These are phyloP conservation scores for Ehretia macrophylla DNA, from an alignment of 257 asterid species.

Conservation along the genomic window DNA sequence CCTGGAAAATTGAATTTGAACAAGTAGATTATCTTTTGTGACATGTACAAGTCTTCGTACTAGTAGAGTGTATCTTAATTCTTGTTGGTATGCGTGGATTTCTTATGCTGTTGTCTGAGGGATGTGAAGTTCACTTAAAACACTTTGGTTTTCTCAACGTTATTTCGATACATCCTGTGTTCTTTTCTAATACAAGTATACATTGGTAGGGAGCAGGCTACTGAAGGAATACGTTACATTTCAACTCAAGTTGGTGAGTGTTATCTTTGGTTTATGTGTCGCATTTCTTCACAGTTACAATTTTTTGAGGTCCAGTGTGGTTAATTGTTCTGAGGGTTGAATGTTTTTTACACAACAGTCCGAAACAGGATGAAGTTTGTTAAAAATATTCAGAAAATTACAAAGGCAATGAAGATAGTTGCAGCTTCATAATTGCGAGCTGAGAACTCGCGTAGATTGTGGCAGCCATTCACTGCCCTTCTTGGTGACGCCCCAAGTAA, in stretches of 20 bases:
- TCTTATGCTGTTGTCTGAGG: neutral
- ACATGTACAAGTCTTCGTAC: no score
- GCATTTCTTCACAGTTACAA: neutral
- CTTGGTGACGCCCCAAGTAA: conserved; percentile 94
- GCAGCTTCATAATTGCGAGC: conserved; percentile 96
- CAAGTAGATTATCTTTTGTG: no score
- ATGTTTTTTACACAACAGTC: conserved; percentile 38
- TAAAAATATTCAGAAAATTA: conserved; percentile 84
- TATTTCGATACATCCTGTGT: neutral
- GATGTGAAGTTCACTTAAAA: neutral
- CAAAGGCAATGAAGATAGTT: conserved; percentile 99
- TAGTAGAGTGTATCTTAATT: no score
- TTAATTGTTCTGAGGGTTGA: conserved; percentile 7
- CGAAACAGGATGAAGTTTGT: conserved; percentile 98
- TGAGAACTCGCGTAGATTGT: no score
- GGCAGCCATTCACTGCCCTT: conserved; percentile 96
- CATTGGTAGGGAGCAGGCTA: conserved; percentile 57
- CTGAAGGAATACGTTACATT: conserved; percentile 61
- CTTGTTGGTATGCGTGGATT: no score
- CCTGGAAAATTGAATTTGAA: no score
- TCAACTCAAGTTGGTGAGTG: conserved; percentile 94
- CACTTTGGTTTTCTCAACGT: neutral
- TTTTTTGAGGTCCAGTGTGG: conserved; percentile 1
- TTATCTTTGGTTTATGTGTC: no score
- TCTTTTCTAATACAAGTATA: conserved; percentile 8